Percentiles rank a stretch among this genome's conserved stretches.
Evolutionary conservation across 2,329 filamentous ascomycete genomes (phyloP).

Genomic region (Biscogniauxia mediterranea): DNA sequence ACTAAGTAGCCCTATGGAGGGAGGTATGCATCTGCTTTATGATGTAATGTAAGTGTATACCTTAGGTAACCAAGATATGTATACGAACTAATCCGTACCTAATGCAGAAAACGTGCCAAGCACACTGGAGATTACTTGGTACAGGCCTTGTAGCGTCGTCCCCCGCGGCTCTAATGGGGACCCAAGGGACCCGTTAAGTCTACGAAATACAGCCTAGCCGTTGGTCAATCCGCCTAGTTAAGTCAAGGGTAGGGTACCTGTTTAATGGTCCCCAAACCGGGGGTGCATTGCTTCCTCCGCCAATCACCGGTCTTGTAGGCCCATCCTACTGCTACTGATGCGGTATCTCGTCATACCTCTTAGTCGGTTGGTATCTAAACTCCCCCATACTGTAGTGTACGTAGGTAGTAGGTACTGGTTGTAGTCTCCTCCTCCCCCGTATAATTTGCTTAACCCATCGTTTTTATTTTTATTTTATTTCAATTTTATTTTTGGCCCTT

Average conservation of each 20-base stretch:
- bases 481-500: not conserved
- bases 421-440: not conserved
- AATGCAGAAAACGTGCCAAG: not conserved
- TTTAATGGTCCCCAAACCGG: not conserved
- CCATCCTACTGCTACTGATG: not conserved
- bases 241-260: not conserved
- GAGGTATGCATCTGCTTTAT: not conserved
- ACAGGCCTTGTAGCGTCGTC: no score
- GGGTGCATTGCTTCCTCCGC: not conserved
- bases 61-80: no score
- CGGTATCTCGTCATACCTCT: not conserved
- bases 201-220: not conserved
- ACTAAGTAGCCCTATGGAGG: no score
- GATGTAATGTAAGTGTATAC: not conserved
- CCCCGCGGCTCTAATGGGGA: not conserved
- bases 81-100: no score
- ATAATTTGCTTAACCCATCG: slow-evolving; percentile 2
- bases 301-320: not conserved
- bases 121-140: not conserved
- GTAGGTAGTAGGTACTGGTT: not conserved
- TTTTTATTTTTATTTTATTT: not conserved
- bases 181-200: not conserved
- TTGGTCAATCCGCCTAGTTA: not conserved
- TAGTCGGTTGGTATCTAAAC: not conserved
- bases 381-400: no score